Base-by-base conservation (phyloP, 257 asterid genomes). In the Cinchona pubescens region DNA sequence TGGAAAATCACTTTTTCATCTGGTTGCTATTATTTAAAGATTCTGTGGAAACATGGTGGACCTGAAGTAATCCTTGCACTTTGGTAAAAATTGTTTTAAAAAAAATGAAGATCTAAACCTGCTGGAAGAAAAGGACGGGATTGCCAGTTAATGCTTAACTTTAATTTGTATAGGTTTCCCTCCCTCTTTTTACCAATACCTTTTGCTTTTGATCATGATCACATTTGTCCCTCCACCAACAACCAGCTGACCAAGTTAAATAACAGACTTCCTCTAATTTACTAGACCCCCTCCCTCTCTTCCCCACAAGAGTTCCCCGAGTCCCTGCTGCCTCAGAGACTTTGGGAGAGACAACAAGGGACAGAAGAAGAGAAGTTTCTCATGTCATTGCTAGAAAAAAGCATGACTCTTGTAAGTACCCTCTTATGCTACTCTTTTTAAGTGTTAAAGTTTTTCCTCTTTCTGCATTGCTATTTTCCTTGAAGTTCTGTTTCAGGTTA, bases 151-250 rank as follows among this genome's bases (percentile, higher is more conserved):
- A 73, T 67, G 72, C 82, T 53, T 42, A 62, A 80, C 97, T 91
- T 93, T 89, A 90, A 75, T 88, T 90, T 90, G 94, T 80, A 86
- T 85, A 85, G 81, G 60, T 30, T 88, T 89, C 97, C 98, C 92
- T 90, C 96, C 87, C 77, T 63, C 63, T 71, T 82, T n/a, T 80
- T 61, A 80, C 87, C 81, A 70, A 30, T 69, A 67, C 51, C 90
- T 84, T 91, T 83, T 81, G 79, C 85, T 86, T 71, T 88, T 84
- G 77, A 82, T 83, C 68, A 88, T 87, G 77, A 90, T 90, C 81
- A 82, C 83, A 78, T 80, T 82, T 87, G 84, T 75, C 86, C 86
- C 81, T 67, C 86, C 93, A 83, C 87, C 85, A 78, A 73, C 84
- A 81, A 43, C 82, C 45, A n/a, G 69, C 85, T 87, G 87, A 83